Conservation (phyloP, 768 basidiomycete species). For the Trametes cinnabarina region DNA sequence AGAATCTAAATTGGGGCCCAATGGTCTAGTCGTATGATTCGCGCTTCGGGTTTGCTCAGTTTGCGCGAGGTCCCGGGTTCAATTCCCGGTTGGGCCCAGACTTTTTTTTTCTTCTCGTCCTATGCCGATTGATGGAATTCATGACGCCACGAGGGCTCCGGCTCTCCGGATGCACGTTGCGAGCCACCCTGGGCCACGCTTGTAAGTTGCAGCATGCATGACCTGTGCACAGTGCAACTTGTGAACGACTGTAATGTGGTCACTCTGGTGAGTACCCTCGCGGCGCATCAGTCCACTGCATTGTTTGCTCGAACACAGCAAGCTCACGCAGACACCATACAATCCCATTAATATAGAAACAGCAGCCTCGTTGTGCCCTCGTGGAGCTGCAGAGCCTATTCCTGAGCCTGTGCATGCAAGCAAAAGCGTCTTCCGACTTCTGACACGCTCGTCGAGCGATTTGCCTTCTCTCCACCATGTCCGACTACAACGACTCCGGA, state of each 20-base stretch:
- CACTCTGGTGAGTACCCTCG: neutral
- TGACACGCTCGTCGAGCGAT: neutral
- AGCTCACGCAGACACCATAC: neutral
- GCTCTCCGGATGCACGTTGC: neutral
- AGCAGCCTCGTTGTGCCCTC: slow-evolving; percentile 19
- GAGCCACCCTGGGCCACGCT: neutral
- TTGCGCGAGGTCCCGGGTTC: slow-evolving; percentile 42
- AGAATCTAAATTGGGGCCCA: slow-evolving; percentile 25
- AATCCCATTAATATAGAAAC: slow-evolving; percentile 2
- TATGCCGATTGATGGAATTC: neutral
- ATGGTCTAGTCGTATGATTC: slow-evolving; percentile 37
- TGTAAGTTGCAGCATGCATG: neutral
- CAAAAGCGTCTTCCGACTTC: neutral
- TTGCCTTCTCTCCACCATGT: slow-evolving; percentile 12
- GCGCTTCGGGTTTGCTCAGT: slow-evolving; percentile 28
- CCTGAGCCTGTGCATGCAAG: neutral
- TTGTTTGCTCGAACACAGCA: neutral
- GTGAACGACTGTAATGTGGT: neutral
- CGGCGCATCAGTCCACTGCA: neutral
- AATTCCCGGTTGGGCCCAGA: slow-evolving; percentile 40
- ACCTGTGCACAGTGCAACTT: neutral
- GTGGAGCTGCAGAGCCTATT: neutral
- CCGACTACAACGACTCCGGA: slow-evolving; percentile 13
- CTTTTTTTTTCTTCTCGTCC: neutral
- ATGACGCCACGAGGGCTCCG: neutral